These are phyloP conservation scores for Sextonia rubra DNA, from an alignment of 164 flowering plant species.

Conservation along the genomic window DNA sequence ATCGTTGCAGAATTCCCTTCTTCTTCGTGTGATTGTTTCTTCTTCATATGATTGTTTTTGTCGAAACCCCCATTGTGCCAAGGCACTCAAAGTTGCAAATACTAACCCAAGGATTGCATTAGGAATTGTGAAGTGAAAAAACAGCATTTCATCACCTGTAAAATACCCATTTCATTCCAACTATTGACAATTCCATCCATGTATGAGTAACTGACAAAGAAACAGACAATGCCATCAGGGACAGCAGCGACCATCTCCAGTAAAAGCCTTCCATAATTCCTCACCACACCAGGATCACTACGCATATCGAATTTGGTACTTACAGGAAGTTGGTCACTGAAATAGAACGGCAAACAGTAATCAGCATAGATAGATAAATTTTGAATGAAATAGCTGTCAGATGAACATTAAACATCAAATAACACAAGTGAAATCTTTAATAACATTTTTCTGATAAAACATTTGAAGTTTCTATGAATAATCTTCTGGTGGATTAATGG, in stretches of 20 bases:
- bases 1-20: no score
- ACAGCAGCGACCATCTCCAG: constrained; percentile 96
- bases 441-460: background rate
- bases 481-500: background rate
- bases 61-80: no score
- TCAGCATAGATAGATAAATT: constrained; percentile 2
- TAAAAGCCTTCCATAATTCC: constrained; percentile 95
- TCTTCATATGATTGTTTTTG: no score
- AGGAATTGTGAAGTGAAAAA: background rate
- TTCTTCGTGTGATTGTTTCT: no score
- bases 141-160: constrained; percentile 50
- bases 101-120: no score
- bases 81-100: no score
- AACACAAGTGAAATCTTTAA: background rate
- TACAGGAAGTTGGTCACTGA: constrained; percentile 98
- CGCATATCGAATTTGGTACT: constrained; percentile 99
- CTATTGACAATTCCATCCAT: constrained; percentile 95
- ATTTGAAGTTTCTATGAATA: no score
- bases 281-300: constrained; percentile 94
- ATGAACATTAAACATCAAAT: background rate
- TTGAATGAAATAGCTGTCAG: constrained; percentile 1
- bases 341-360: constrained; percentile 13
- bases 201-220: constrained; percentile 98
- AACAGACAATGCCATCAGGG: constrained; percentile 98
- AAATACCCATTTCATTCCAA: constrained; percentile 89